phyloP scores from a whole-genome alignment of 2,329 filamentous ascomycete genomes.

The Aspergillus cejpii region DNA sequence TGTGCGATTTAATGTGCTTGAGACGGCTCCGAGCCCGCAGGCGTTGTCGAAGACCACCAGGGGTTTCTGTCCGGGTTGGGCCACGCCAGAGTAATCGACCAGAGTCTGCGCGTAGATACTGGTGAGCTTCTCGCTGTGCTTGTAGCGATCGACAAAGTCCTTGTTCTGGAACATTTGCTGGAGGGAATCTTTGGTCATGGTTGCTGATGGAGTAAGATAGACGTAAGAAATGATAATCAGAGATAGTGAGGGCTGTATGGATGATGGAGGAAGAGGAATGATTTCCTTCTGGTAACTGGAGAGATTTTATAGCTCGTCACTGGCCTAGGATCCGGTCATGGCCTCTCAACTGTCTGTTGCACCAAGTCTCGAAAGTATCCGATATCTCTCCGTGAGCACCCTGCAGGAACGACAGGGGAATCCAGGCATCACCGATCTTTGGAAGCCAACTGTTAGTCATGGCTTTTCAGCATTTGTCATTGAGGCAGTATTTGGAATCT shows the following conservation, averaged over 20 bases:
- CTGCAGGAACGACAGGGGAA: not conserved
- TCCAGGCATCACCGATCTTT: not conserved
- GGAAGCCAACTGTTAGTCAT: too few species aligned
- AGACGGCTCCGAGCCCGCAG: constrained; percentile 49
- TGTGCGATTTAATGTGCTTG: constrained; percentile 40
- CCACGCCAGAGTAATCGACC: constrained; percentile 26
- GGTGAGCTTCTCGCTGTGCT: constrained; percentile 27
- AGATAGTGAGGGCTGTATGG: not conserved
- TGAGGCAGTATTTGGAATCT: too few species aligned
- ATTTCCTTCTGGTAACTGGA: not conserved
- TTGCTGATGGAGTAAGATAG: not conserved
- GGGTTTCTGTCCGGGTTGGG: constrained; percentile 14
- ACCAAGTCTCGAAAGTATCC: constrained; percentile 7
- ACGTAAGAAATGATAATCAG: not conserved
- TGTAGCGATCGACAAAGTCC: constrained; percentile 23
- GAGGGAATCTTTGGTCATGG: not conserved
- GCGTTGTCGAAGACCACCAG: constrained; percentile 47
- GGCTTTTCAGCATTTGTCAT: too few species aligned
- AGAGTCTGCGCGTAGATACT: constrained; percentile 26
- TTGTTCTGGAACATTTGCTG: constrained; percentile 14
- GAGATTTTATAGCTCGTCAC: not conserved
- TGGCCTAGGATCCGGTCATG: not conserved
- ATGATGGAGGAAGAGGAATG: not conserved
- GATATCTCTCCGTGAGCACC: constrained; percentile 11
- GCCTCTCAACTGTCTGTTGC: too few species aligned